phyloP scores from a whole-genome alignment of 2,329 filamentous ascomycete genomes.

The Ophiognomonia clavigignenti-juglandacearum region DNA sequence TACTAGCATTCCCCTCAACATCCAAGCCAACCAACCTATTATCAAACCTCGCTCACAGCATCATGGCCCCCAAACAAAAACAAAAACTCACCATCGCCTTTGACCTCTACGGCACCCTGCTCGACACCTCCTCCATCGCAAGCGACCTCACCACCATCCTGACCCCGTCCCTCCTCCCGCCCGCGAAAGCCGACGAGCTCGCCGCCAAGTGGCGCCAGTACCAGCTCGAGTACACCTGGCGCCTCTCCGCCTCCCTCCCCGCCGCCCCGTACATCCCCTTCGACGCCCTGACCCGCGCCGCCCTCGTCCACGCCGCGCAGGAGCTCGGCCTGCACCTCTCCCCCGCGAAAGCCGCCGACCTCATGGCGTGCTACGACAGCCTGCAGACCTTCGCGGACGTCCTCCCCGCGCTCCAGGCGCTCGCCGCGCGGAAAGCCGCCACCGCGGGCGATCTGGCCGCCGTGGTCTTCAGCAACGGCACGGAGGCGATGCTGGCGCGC shows the following conservation, averaged over 20 bases:
- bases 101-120: slow-evolving; percentile 70
- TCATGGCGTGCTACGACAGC: slow-evolving; percentile 40
- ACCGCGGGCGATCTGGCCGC: slow-evolving; percentile 38
- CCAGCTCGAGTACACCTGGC: slow-evolving; percentile 75
- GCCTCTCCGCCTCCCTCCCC: slow-evolving; percentile 60
- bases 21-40: not conserved
- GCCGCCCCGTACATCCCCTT: slow-evolving; percentile 28
- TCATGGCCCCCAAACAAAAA: slow-evolving; percentile 10
- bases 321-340: slow-evolving; percentile 36
- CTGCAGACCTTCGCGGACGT: slow-evolving; percentile 50
- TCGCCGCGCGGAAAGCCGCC: slow-evolving; percentile 50
- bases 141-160: slow-evolving; percentile 39
- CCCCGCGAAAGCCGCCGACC: slow-evolving; percentile 4
- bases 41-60: not conserved
- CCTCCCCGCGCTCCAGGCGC: slow-evolving; percentile 56
- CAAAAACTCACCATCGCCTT: slow-evolving; percentile 56
- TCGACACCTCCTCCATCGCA: slow-evolving; percentile 67
- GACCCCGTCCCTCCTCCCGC: slow-evolving; percentile 45
- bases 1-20: too few species aligned
- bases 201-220: slow-evolving; percentile 61
- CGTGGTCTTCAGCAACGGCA: slow-evolving; percentile 57
- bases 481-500: slow-evolving; percentile 43
- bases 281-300: slow-evolving; percentile 5
- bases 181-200: slow-evolving; percentile 51
- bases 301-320: slow-evolving; percentile 1